Percentiles rank a stretch among this genome's conserved stretches.
These are phyloP conservation scores for Pisolithus marmoratus DNA, from an alignment of 768 basidiomycete genomes.

Conservation along the genomic window DNA sequence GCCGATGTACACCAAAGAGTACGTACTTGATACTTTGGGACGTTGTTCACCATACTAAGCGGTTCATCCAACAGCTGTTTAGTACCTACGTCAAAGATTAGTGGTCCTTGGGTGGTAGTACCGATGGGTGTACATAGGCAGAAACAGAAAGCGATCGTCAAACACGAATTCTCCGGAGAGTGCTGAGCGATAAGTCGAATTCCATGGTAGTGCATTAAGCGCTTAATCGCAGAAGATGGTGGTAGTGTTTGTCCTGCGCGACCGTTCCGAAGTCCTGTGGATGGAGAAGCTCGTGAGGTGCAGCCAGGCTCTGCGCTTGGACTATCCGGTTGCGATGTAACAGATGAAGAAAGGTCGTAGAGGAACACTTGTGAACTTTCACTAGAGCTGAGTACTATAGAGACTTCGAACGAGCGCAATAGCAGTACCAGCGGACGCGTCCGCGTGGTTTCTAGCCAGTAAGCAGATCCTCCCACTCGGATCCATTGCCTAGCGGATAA, in stretches of 20 bases:
- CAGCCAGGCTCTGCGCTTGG: conserved; percentile 39
- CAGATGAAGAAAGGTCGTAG: conserved; percentile 66
- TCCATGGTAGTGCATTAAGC: no score
- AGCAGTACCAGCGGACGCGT: conserved; percentile 54
- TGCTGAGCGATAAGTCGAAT: conserved; percentile 53
- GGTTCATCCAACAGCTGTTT: no score
- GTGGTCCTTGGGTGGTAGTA: no score
- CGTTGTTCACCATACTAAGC: no score
- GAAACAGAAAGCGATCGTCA: no score
- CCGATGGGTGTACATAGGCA: no score
- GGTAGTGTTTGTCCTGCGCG: conserved; percentile 49
- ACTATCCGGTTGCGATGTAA: conserved; percentile 51
- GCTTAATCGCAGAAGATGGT: conserved; percentile 52
- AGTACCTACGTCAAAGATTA: no score
- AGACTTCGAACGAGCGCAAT: conserved; percentile 43
- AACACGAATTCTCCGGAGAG: no score
- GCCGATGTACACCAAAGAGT: no score
- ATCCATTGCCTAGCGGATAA: no score
- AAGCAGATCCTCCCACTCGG: conserved; percentile 51
- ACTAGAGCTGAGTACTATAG: conserved; percentile 37
- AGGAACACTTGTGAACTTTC: conserved; percentile 59
- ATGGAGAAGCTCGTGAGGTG: conserved; percentile 46
- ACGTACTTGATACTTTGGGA: no score
- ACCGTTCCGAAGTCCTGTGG: conserved; percentile 43
- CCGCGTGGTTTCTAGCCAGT: conserved; percentile 60